Conservation (phyloP, 2,329 filamentous ascomycete species). For the Xylaria sp. region DNA sequence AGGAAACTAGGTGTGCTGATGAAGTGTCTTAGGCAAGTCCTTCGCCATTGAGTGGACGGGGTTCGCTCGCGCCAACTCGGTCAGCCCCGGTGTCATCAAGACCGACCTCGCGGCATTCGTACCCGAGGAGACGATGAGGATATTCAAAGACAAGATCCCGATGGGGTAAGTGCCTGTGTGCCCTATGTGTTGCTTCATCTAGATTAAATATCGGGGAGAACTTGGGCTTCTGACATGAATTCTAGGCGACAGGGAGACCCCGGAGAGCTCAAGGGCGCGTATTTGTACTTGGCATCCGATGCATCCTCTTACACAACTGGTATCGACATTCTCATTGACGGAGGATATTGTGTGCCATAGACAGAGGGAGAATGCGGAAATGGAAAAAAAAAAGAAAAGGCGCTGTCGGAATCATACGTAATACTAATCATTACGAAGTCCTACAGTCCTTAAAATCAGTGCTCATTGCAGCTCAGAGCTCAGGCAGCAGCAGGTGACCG, state of each 20-base stretch:
- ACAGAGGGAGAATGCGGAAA: conserved; percentile 33
- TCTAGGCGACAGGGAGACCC: conserved; percentile 73
- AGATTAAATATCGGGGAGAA: background rate
- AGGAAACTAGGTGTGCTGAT: background rate
- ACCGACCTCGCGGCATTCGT: conserved; percentile 77
- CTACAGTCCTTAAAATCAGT: background rate
- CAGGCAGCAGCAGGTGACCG: background rate
- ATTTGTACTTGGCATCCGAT: conserved; percentile 83
- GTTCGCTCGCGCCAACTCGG: conserved; percentile 76
- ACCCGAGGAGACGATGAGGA: conserved; percentile 71
- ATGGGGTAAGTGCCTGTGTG: conserved; percentile 66
- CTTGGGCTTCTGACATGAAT: conserved; percentile 15
- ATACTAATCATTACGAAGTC: background rate
- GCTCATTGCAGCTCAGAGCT: background rate
- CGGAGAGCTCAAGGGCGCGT: conserved; percentile 84
- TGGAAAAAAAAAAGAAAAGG: background rate
- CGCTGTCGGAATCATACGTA: background rate
- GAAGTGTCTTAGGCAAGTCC: conserved; percentile 64
- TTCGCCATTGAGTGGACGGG: conserved; percentile 81
- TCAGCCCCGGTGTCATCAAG: conserved; percentile 80
- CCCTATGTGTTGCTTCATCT: too few species aligned
- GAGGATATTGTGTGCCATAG: conserved; percentile 71
- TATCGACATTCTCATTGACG: conserved; percentile 78
- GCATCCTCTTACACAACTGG: conserved; percentile 86
- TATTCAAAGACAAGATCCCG: conserved; percentile 82